phyloP scores from a whole-genome alignment of 2,329 filamentous ascomycete genomes.

The Ascochyta rabiei region DNA sequence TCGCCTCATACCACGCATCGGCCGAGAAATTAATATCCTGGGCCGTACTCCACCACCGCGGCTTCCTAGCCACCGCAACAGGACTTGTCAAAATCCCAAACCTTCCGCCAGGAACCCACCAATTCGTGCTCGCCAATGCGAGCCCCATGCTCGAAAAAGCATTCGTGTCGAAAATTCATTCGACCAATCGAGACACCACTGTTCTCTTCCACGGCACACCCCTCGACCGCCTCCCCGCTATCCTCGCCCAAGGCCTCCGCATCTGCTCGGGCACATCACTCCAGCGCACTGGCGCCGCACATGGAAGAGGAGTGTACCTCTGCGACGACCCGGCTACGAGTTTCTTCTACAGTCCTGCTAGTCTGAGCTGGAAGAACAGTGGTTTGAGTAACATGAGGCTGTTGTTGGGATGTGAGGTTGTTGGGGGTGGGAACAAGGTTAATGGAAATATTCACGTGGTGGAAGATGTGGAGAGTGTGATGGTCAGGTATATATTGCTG shows the following conservation, averaged over 20 bases:
- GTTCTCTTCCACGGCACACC: constrained; percentile 45
- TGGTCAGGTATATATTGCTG: constrained; percentile 46
- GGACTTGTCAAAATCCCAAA: constrained; percentile 36
- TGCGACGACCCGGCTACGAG: constrained; percentile 37
- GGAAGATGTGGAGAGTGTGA: constrained; percentile 33
- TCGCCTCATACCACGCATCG: constrained; percentile 22
- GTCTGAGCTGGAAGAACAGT: constrained; percentile 34
- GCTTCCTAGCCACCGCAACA: constrained; percentile 36
- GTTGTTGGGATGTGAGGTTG: constrained; percentile 40
- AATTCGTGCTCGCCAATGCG: constrained; percentile 42
- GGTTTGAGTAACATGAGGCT: constrained; percentile 35
- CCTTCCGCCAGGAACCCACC: constrained; percentile 35
- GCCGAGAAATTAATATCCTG: constrained; percentile 39
- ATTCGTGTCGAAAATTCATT: constrained; percentile 23
- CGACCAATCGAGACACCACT: constrained; percentile 13
- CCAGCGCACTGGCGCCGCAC: constrained; percentile 39
- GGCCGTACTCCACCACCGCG: constrained; percentile 38
- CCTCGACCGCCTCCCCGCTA: constrained; percentile 40
- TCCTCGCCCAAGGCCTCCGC: constrained; percentile 37
- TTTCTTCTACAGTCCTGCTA: constrained; percentile 28
- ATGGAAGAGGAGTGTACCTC: constrained; percentile 43
- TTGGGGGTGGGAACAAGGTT: constrained; percentile 25
- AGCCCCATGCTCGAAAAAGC: constrained; percentile 31
- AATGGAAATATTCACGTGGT: constrained; percentile 34
- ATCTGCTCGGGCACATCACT: constrained; percentile 36